phyloP scores from a whole-genome alignment of 352 stramenopile genomes.

The Elongisporangium prolatum region DNA sequence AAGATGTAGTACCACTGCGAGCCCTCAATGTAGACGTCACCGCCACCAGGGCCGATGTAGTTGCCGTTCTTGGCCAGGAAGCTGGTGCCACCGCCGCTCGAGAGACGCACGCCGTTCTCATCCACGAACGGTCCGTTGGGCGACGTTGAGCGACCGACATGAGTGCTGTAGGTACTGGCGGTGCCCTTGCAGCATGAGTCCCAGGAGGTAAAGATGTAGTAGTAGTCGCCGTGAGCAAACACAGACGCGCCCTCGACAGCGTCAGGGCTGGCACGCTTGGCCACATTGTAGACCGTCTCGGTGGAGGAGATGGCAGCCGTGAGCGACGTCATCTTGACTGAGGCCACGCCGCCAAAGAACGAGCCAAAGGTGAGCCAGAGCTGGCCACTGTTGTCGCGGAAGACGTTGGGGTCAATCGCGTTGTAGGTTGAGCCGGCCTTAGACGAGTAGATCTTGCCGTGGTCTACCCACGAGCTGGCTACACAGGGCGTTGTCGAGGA shows the following conservation, averaged over 20 bases:
- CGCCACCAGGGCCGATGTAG: slow-evolving; percentile 40
- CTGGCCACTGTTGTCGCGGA: slow-evolving; percentile 17
- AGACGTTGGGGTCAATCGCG: too few relatives aligned
- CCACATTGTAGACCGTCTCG: slow-evolving; percentile 20
- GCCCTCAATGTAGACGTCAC: slow-evolving; percentile 47
- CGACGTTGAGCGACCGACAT: slow-evolving; percentile 30
- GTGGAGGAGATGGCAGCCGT: slow-evolving; percentile 17
- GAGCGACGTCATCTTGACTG: slow-evolving; percentile 16
- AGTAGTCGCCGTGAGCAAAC: slow-evolving; percentile 32
- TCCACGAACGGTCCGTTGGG: slow-evolving; percentile 32
- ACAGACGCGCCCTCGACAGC: slow-evolving; percentile 31
- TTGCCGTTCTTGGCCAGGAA: slow-evolving; percentile 32
- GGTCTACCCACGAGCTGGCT: too few relatives aligned
- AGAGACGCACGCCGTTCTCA: slow-evolving; percentile 22
- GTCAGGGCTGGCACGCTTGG: slow-evolving; percentile 27
- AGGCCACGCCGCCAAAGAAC: slow-evolving; percentile 22
- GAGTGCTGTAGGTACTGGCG: slow-evolving; percentile 47
- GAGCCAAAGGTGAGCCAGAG: slow-evolving; percentile 40
- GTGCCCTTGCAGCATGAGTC: slow-evolving; percentile 40
- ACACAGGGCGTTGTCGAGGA: slow-evolving; percentile 28
- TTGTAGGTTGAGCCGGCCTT: too few relatives aligned
- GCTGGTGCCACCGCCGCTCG: slow-evolving; percentile 38
- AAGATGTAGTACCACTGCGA: slow-evolving; percentile 30
- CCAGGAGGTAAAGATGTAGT: slow-evolving; percentile 44
- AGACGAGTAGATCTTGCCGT: too few relatives aligned